These are phyloP conservation scores for Penicillium nucicola DNA, from an alignment of 495 filamentous ascomycete species.

Conservation along the genomic window DNA sequence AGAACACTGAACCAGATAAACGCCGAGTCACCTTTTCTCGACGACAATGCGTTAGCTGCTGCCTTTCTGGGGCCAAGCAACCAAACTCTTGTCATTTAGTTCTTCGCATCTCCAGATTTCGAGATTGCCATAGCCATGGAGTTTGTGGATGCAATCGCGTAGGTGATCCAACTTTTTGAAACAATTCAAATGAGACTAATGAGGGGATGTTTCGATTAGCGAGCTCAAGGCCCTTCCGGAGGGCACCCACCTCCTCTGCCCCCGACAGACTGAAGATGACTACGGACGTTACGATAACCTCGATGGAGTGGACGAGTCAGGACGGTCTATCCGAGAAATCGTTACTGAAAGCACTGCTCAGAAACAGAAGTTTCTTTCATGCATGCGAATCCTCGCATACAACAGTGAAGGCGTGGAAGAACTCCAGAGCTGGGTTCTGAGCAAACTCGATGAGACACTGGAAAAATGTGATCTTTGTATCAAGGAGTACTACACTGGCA, in stretches of 20 bases:
- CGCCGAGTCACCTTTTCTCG: background rate
- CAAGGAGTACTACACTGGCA: slow-evolving; percentile 72
- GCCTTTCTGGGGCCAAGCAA: slow-evolving; percentile 10
- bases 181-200: slow-evolving; percentile 6
- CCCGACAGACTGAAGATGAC: slow-evolving; percentile 46
- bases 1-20: background rate
- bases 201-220: slow-evolving; percentile 13
- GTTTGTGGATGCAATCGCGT: slow-evolving; percentile 42
- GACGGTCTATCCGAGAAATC: slow-evolving; percentile 32
- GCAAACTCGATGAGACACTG: slow-evolving; percentile 53
- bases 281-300: slow-evolving; percentile 52
- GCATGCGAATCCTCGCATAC: slow-evolving; percentile 66
- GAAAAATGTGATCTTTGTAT: slow-evolving; percentile 76
- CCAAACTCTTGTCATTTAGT: slow-evolving; percentile 4
- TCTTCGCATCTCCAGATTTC: slow-evolving; percentile 2
- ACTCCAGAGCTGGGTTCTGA: slow-evolving; percentile 56
- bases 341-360: slow-evolving; percentile 49
- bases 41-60: slow-evolving; percentile 9
- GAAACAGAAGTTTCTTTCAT: slow-evolving; percentile 56
- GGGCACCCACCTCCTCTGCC: slow-evolving; percentile 48
- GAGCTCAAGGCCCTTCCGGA: slow-evolving; percentile 46
- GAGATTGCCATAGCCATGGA: slow-evolving; percentile 33
- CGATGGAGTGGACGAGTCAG: slow-evolving; percentile 27
- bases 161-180: slow-evolving; percentile 2
- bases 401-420: slow-evolving; percentile 57